Percentiles rank a stretch among this genome's conserved stretches.
phyloP scores from a whole-genome alignment of 2,329 filamentous ascomycete genomes.

The Curvularia eragrostidis region DNA sequence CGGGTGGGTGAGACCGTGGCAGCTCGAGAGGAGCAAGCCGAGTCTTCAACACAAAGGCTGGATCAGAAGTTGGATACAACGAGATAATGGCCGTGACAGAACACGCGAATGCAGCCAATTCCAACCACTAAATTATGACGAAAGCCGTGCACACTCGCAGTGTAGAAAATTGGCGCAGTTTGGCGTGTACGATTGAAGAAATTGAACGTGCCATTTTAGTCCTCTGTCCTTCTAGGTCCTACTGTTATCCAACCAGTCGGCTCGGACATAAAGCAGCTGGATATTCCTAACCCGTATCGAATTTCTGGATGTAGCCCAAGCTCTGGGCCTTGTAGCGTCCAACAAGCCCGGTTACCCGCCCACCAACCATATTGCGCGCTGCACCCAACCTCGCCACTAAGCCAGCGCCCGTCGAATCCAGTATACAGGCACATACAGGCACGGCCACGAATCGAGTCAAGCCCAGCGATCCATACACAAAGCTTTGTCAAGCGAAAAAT shows the following conservation, averaged over 20 bases:
- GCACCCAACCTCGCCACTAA: background rate
- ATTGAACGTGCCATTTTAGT: background rate
- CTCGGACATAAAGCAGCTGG: background rate
- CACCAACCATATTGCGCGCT: background rate
- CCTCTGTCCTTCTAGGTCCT: background rate
- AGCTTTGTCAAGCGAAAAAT: background rate
- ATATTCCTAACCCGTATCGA: slow-evolving; percentile 6
- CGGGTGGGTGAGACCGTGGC: background rate
- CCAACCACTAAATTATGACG: background rate
- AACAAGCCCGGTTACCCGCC: background rate
- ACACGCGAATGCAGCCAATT: background rate
- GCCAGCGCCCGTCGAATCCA: background rate
- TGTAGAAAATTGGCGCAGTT: background rate
- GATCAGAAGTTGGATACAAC: background rate
- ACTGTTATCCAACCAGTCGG: slow-evolving; percentile 4
- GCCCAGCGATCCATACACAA: background rate
- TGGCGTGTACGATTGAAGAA: background rate
- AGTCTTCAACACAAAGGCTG: background rate
- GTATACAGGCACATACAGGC: background rate
- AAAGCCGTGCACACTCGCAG: background rate
- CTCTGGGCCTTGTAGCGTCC: slow-evolving; percentile 1
- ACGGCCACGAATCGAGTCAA: background rate
- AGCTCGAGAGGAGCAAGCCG: background rate
- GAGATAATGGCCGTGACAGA: background rate
- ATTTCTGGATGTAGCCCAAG: slow-evolving; percentile 6